Percentiles rank a stretch among this genome's conserved stretches.
These are phyloP conservation scores for Persicaria tinctoria DNA, from an alignment of 148 eudicot species.

Conservation along the genomic window DNA sequence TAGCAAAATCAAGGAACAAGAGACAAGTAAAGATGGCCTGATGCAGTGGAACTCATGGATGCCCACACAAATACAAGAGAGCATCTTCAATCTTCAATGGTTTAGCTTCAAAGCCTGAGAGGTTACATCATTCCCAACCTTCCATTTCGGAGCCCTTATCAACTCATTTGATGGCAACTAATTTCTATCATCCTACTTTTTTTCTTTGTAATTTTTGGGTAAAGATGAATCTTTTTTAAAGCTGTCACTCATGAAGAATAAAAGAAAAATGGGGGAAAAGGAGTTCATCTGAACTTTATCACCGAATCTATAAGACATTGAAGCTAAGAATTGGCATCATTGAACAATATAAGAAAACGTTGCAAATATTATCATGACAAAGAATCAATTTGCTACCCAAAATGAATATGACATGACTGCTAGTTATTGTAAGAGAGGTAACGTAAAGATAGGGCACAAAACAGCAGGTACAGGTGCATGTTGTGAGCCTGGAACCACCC, in stretches of 20 bases:
- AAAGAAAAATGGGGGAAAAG: not conserved
- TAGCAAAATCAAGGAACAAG: no score
- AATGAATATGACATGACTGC: no score
- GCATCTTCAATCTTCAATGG: slow-evolving; percentile 3
- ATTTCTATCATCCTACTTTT: not conserved
- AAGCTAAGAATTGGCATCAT: slow-evolving; percentile 2
- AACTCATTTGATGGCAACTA: not conserved
- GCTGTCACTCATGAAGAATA: not conserved
- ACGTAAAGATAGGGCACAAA: no score
- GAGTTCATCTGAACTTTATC: not conserved
- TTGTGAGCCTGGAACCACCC: not conserved
- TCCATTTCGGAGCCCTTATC: not conserved
- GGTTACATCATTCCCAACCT: not conserved
- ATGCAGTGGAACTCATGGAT: not conserved
- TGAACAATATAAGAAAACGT: not conserved
- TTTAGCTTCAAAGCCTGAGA: not conserved
- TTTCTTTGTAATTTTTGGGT: not conserved
- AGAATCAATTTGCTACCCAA: no score
- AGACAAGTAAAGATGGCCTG: not conserved
- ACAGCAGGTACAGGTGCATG: no score
- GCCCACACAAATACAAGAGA: not conserved
- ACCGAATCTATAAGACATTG: not conserved
- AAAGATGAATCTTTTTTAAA: not conserved
- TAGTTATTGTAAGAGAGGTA: no score
- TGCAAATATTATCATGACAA: not conserved